Evolutionary conservation across 371 early-diverging fungal genomes (phyloP).

Genomic region (Caulochytrium protostelioides): DNA sequence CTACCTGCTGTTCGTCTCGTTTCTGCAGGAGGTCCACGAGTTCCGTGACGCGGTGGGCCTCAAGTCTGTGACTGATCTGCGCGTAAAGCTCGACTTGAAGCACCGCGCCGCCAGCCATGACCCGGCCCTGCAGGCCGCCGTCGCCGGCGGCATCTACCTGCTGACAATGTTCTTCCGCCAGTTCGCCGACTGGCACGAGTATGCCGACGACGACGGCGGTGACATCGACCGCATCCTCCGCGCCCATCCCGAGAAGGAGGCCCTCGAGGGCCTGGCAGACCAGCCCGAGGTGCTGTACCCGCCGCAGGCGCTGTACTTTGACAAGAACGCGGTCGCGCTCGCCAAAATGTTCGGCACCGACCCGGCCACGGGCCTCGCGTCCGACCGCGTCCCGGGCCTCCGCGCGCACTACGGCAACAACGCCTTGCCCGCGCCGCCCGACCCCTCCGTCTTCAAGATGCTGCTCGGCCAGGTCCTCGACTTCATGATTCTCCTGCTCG

Average conservation of each 20-base stretch:
- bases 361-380: conserved; percentile 35
- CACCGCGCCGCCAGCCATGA: conserved; percentile 47
- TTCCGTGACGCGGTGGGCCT: conserved; percentile 59
- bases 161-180: conserved; percentile 26
- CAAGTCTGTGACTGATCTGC: conserved; percentile 45
- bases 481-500: conserved; percentile 54
- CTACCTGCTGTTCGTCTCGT: conserved; percentile 80
- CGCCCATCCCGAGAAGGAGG: conserved; percentile 32
- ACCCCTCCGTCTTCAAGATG: conserved; percentile 41
- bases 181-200: conserved; percentile 70
- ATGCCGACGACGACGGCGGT: conserved; percentile 40
- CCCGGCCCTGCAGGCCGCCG: conserved; percentile 37
- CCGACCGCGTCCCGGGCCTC: conserved; percentile 25
- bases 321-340: conserved; percentile 45
- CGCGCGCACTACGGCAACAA: conserved; percentile 47
- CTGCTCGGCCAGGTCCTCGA: conserved; percentile 57
- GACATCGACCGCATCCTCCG: conserved; percentile 7
- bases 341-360: conserved; percentile 63
- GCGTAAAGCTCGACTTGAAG: conserved; percentile 43
- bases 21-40: conserved; percentile 64
- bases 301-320: conserved; percentile 54
- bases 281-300: conserved; percentile 10
- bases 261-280: conserved; percentile 40
- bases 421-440: conserved; percentile 43
- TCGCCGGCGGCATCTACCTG: conserved; percentile 40